These are phyloP conservation scores for Backusella sp. DNA, from an alignment of 192 early-diverging fungal species.

Conservation along the genomic window DNA sequence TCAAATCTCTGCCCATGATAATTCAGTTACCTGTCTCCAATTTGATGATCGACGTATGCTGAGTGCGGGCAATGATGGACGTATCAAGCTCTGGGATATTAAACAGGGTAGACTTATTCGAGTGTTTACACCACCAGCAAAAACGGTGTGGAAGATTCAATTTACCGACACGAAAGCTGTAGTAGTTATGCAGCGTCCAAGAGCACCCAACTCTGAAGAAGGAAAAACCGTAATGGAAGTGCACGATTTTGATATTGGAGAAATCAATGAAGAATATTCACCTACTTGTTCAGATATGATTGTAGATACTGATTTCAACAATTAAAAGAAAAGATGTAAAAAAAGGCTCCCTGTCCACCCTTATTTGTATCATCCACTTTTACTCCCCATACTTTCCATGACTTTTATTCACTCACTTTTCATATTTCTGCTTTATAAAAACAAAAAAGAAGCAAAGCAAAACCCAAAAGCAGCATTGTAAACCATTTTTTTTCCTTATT, in stretches of 20 bases:
- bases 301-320: slow-evolving; percentile 2
- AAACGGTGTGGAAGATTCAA: slow-evolving; percentile 80
- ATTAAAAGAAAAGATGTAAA: neutral
- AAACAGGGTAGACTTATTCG: slow-evolving; percentile 80
- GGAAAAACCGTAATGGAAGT: slow-evolving; percentile 39
- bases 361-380: neutral
- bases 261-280: slow-evolving; percentile 15
- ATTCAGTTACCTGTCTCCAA: slow-evolving; percentile 95
- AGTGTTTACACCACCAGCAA: slow-evolving; percentile 74
- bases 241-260: slow-evolving; percentile 38
- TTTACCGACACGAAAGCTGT: slow-evolving; percentile 57
- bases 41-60: slow-evolving; percentile 90
- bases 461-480: neutral
- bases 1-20: slow-evolving; percentile 69
- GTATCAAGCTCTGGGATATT: slow-evolving; percentile 95
- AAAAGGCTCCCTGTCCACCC: neutral
- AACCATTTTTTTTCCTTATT: neutral
- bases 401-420: neutral
- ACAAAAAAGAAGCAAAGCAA: neutral
- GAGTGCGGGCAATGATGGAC: slow-evolving; percentile 87
- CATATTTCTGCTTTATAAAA: neutral
- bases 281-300: slow-evolving; percentile 2
- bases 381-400: neutral
- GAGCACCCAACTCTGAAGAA: slow-evolving; percentile 22
- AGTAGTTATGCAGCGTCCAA: slow-evolving; percentile 48